Evolutionary conservation across 257 asterid genomes (phyloP).

Genomic region (Apocynum venetum): DNA sequence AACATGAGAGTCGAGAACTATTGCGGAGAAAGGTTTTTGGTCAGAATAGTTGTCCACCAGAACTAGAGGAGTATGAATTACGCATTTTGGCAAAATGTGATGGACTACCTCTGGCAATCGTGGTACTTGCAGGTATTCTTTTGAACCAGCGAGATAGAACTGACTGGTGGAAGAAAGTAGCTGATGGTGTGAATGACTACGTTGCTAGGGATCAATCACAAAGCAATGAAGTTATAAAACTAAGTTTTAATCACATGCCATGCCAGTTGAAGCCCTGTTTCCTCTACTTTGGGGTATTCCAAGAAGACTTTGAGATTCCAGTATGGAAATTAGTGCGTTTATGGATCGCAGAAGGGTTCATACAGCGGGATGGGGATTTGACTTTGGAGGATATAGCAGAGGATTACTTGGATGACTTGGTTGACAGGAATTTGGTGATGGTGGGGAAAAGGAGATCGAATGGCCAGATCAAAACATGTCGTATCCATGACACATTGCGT

Average conservation of each 20-base stretch:
- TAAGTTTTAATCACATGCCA: constrained; percentile 47
- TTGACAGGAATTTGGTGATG: constrained; percentile 41
- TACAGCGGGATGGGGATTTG: constrained; percentile 5
- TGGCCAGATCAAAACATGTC: constrained; percentile 37
- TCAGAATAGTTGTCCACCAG: constrained; percentile 12
- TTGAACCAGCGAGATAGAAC: constrained; percentile 3
- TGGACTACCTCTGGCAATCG: constrained; percentile 44
- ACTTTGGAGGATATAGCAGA: constrained; percentile 39
- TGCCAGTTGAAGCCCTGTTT: constrained; percentile 39
- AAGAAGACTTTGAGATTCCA: constrained; percentile 29
- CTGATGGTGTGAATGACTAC: constrained; percentile 16
- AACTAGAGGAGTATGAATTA: constrained; percentile 17
- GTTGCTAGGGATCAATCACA: neutral
- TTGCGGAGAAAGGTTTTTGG: constrained; percentile 39
- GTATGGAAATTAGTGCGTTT: constrained; percentile 27
- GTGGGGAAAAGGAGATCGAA: constrained; percentile 21
- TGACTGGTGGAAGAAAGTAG: constrained; percentile 28
- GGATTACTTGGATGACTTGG: constrained; percentile 31
- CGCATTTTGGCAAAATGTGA: constrained; percentile 30
- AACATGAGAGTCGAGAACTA: constrained; percentile 36
- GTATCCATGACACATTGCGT: constrained; percentile 34
- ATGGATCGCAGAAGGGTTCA: constrained; percentile 57
- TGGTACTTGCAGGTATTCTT: constrained; percentile 29
- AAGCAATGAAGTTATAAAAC: constrained; percentile 21
- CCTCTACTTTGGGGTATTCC: constrained; percentile 45